These are phyloP conservation scores for Phytopythium vexans DNA, from an alignment of 352 stramenopile species.

Conservation along the genomic window DNA sequence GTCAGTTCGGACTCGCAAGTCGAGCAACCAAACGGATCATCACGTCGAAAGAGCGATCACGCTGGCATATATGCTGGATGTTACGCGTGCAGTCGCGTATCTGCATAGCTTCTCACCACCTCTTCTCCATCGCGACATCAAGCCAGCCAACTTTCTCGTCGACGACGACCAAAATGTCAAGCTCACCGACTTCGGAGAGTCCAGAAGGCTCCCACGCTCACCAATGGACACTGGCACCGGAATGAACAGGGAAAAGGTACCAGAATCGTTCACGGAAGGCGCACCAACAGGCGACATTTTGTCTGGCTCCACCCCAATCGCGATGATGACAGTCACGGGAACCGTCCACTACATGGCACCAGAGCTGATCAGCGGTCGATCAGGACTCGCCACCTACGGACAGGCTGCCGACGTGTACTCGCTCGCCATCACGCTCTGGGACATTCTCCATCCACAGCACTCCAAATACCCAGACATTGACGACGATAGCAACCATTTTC, in stretches of 20 bases:
- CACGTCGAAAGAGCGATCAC: too few species aligned
- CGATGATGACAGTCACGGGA: conserved; percentile 61
- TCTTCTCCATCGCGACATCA: conserved; percentile 67
- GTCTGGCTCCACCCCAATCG: neutral
- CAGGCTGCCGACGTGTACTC: conserved; percentile 73
- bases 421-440: conserved; percentile 61
- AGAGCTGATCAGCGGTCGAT: conserved; percentile 55
- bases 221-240: neutral
- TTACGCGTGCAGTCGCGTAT: conserved; percentile 52
- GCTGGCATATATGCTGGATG: conserved; percentile 62
- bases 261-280: too few species aligned
- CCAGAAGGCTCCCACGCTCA: conserved; percentile 26
- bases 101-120: conserved; percentile 60
- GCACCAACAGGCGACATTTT: neutral
- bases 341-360: conserved; percentile 78
- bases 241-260: neutral
- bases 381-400: conserved; percentile 46
- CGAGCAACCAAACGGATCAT: too few species aligned
- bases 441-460: conserved; percentile 50
- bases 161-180: conserved; percentile 50
- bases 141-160: conserved; percentile 63
- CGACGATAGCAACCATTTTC: conserved; percentile 41
- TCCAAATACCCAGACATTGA: conserved; percentile 37
- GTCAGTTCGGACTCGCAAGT: too few species aligned
- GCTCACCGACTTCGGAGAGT: conserved; percentile 69